Base-by-base conservation (phyloP, 2,329 filamentous ascomycete species). In the Beauveria medogensis region DNA sequence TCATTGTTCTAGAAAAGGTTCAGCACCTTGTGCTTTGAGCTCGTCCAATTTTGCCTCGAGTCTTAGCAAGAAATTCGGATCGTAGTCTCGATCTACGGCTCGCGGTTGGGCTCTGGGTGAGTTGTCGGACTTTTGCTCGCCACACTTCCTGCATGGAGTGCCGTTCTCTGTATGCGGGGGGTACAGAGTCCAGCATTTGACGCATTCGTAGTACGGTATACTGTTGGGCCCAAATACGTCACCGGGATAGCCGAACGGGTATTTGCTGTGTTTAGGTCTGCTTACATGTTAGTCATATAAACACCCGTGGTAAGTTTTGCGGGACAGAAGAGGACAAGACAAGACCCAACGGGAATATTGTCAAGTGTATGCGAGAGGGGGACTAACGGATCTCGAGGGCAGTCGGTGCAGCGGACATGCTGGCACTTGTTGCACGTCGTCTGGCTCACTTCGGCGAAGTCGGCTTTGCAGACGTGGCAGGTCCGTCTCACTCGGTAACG, bases 351-450 rank as follows among this genome's bases (percentile, higher is more conserved):
- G 14, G 28, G 12, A n/a, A 4, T 9, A 18, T 14, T 26, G 34
- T 37, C 4, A 37, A 37, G 34, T 37, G 14, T 16, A 16, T 37
- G 34, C 34, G 3, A 16, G 14, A 37, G 48, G 28, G 46, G 43
- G 58, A 85, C 88, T 72, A 82, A 91, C 81, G 91, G 91, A 68
- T 91, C 86, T 67, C 91, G 81, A 30, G 90, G 90, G 72, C 91
- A 95, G 69, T 88, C 88, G 44, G 85, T 90, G 77, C 91, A 96
- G 59, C 90, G 86, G 56, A 80, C 72, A 72, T 96, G 92, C 30
- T 79, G 76, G 73, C 92, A 96, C 44, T 78, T 79, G 8, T 78
- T 73, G 71, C 92, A 96, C 0, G 70, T 82, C 75, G 87, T 90
- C 51, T 54, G 51, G 63, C 74, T 77, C 37, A 80, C 78, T 6